These are phyloP conservation scores for Avena sativa DNA, from an alignment of 176 grass and related monocot genomes.

Conservation along the genomic window DNA sequence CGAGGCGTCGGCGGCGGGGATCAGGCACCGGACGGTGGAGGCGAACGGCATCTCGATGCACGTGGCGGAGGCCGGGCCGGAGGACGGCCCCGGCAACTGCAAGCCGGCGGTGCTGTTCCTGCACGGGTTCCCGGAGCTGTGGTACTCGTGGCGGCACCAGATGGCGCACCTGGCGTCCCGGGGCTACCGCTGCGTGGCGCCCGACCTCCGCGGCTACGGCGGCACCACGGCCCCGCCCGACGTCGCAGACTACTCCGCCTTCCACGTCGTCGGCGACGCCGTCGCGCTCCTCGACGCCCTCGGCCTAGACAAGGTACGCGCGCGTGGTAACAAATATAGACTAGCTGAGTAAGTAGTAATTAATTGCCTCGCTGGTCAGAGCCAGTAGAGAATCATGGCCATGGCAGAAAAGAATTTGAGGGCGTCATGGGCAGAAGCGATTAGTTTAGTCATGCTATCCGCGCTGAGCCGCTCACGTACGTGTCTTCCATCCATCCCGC, in stretches of 20 bases:
- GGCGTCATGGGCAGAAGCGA: too few species aligned
- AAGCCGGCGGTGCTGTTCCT: slow-evolving; percentile 56
- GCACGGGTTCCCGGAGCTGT: slow-evolving; percentile 88
- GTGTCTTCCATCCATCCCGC: neutral
- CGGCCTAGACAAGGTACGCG: slow-evolving; percentile 46
- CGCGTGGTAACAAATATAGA: too few species aligned
- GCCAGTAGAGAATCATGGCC: neutral
- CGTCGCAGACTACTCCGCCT: slow-evolving; percentile 56
- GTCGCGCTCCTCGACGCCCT: slow-evolving; percentile 73
- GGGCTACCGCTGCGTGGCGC: slow-evolving; percentile 68
- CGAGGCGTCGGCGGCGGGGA: neutral
- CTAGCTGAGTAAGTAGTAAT: too few species aligned
- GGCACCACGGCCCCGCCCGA: slow-evolving; percentile 56
- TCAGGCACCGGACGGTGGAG: slow-evolving; percentile 62
- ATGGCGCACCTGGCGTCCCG: slow-evolving; percentile 54
- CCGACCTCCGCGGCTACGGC: slow-evolving; percentile 83
- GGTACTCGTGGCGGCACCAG: slow-evolving; percentile 95
- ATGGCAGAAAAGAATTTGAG: too few species aligned
- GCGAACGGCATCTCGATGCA: slow-evolving; percentile 77
- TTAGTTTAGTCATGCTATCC: neutral
- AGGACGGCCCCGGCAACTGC: neutral
- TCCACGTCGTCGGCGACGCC: slow-evolving; percentile 84
- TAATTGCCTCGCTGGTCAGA: too few species aligned
- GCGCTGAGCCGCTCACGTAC: neutral
- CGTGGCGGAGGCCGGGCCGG: slow-evolving; percentile 68